Percentiles rank a stretch among this genome's conserved stretches.
Evolutionary conservation across 2,329 filamentous ascomycete species (phyloP).

Genomic region (Pleoardoris graminearum): DNA sequence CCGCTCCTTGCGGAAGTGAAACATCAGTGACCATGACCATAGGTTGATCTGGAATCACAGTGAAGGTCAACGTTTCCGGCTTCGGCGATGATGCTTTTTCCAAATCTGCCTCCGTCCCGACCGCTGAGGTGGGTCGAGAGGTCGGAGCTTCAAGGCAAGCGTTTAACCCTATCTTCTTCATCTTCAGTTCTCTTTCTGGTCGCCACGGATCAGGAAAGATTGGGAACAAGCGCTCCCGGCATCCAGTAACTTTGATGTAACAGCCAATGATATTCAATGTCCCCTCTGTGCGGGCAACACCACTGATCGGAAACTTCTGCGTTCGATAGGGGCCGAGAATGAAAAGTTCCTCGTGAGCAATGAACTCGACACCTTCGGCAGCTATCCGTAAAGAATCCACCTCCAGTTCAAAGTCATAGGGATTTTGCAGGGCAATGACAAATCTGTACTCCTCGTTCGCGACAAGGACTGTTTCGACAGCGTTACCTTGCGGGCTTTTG

Average conservation of each 20-base stretch:
- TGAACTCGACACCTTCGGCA: slow-evolving; percentile 72
- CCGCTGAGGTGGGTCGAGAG: slow-evolving; percentile 43
- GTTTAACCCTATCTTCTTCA: slow-evolving; percentile 72
- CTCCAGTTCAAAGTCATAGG: slow-evolving; percentile 89
- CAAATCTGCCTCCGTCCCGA: slow-evolving; percentile 28
- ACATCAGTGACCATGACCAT: slow-evolving; percentile 74
- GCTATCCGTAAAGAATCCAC: slow-evolving; percentile 80
- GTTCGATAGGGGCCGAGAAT: slow-evolving; percentile 80
- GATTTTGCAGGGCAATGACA: slow-evolving; percentile 85
- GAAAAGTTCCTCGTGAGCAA: slow-evolving; percentile 65
- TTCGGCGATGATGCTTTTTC: slow-evolving; percentile 33
- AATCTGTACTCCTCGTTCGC: slow-evolving; percentile 78
- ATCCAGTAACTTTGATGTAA: slow-evolving; percentile 76
- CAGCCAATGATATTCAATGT: slow-evolving; percentile 76
- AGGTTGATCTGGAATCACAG: slow-evolving; percentile 79
- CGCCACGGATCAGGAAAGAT: slow-evolving; percentile 80
- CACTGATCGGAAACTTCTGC: slow-evolving; percentile 73
- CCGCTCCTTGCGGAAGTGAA: slow-evolving; percentile 77
- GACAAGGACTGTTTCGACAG: slow-evolving; percentile 71
- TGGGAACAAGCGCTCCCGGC: slow-evolving; percentile 78
- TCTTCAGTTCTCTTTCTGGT: slow-evolving; percentile 68
- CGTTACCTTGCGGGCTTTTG: slow-evolving; percentile 61
- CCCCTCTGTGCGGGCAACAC: slow-evolving; percentile 69
- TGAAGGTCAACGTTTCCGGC: slow-evolving; percentile 60
- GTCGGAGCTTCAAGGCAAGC: slow-evolving; percentile 54